Conservation (phyloP, 75 land plant species). For the Pinus albicaulis region DNA sequence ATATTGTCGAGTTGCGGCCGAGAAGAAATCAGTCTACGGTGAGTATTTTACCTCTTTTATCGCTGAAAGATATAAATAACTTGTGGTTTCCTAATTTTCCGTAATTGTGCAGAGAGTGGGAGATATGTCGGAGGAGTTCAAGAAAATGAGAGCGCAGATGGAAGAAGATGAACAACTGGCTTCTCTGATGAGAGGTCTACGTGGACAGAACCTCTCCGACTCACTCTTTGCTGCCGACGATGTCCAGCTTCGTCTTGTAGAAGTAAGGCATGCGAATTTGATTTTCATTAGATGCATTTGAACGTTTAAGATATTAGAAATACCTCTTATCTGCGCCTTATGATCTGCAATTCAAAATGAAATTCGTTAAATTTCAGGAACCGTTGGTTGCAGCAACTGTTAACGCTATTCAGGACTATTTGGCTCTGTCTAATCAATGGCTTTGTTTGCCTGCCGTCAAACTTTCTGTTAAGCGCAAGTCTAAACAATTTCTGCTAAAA, state of each 20-base stretch:
- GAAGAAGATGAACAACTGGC: conserved; percentile 95
- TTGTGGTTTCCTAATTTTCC: too few relatives aligned
- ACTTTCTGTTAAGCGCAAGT: not conserved
- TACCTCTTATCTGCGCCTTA: too few relatives aligned
- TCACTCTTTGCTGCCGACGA: conserved; percentile 83
- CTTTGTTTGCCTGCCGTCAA: not conserved
- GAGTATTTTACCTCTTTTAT: too few relatives aligned
- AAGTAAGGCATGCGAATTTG: conserved; percentile 41
- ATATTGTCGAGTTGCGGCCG: too few relatives aligned
- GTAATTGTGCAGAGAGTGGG: conserved; percentile 61
- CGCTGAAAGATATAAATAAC: too few relatives aligned
- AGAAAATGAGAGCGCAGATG: conserved; percentile 90
- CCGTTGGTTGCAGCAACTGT: too few relatives aligned
- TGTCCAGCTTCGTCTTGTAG: conserved; percentile 85
- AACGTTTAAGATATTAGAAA: too few relatives aligned
- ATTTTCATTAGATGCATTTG: too few relatives aligned
- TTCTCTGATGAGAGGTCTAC: conserved; percentile 88
- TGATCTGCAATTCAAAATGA: too few relatives aligned
- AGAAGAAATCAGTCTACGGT: too few relatives aligned
- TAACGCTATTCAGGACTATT: too few relatives aligned
- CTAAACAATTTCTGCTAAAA: not conserved
- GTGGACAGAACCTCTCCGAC: conserved; percentile 93
- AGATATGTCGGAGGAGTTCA: conserved; percentile 89
- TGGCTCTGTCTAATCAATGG: not conserved
- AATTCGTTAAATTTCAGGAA: too few relatives aligned